A percentile compares a stretch with the other conserved stretches of the same genome.
Conservation (phyloP, 306 rosid genomes). For the Trichosanthes cucumerina region DNA sequence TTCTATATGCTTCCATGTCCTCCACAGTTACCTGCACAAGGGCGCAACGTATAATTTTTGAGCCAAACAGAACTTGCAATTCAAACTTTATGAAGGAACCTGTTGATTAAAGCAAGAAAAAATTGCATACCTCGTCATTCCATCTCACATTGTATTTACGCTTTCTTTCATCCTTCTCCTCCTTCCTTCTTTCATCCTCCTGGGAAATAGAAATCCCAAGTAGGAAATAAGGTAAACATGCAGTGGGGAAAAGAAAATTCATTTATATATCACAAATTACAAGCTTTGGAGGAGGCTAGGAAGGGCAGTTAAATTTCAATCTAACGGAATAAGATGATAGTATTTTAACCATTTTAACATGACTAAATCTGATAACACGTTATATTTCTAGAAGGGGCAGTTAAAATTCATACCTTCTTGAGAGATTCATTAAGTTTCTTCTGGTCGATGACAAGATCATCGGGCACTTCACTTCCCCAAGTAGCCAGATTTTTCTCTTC, state of each 20-base stretch:
- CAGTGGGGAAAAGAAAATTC: not conserved
- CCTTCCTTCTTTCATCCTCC: conserved; percentile 51
- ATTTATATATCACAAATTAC: not conserved
- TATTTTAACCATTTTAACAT: not conserved
- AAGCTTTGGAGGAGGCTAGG: not conserved
- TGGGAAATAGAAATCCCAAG: conserved; percentile 10
- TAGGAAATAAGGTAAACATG: not conserved
- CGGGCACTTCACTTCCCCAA: conserved; percentile 69
- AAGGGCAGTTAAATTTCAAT: not conserved
- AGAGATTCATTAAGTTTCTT: conserved; percentile 44
- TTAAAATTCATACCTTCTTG: conserved; percentile 27
- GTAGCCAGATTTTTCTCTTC: conserved; percentile 52
- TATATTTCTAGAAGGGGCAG: not conserved
- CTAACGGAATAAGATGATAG: not conserved
- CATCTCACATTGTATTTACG: conserved; percentile 43
- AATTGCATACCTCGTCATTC: conserved; percentile 34
- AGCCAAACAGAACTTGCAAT: not conserved
- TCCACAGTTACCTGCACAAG: conserved; percentile 29
- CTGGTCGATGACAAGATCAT: conserved; percentile 42
- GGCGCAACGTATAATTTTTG: too few species aligned
- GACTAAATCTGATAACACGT: not conserved
- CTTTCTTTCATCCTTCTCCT: conserved; percentile 59
- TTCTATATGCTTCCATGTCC: conserved; percentile 44
- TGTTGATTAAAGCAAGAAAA: not conserved
- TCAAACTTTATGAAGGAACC: not conserved